Evolutionary conservation across 441 rosid species (phyloP), one percentile per base, ranked within the genome.

Genomic region (Omphalea diandra): DNA sequence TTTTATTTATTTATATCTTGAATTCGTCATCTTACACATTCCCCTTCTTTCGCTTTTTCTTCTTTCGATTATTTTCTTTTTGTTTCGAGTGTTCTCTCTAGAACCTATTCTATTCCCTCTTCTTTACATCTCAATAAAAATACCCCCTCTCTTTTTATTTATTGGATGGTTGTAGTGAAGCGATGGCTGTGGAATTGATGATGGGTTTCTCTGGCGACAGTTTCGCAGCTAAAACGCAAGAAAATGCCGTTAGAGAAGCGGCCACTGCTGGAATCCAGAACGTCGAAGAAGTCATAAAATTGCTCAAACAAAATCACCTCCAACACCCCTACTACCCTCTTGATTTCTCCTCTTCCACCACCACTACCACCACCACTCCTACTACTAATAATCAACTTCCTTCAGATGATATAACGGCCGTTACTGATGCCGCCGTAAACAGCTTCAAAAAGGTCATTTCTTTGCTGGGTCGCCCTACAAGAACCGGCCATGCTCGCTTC

Each of bases 401-500:
- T 5, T 65, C 79, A 0, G 80, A 75, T 32, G 65, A 87, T 73
- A 87, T 94, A 73, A 76, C 75, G 69, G 85, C 81, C 17, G 90
- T 88, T 56, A 82, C 97, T 2, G 92, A 90, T 40, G 78, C 70
- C 56, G 89, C 98, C 64, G 91, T 95, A 15, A 79, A 84, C 54
- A 93, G 85, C 75, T 93, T 95, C 80, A 87, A 75, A 69, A 93
- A 88, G 38, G 91, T 89, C 4, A 89, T 93, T 63, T 86, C 95
- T 40, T 84, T 90, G 7, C 87, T 90, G 22, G 84, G 90, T 61
- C 83, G 90, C 18, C 83, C 74, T 7, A 18, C 59, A 4, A 40
- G 74, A 40, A 90, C 97, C 2, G 98, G 99, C 32, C 98, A 87
- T 70, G 98, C 98, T 38, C 87, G 97, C 8, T 93, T 91, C 73